Base-by-base conservation (phyloP, 345 rosid genomes). In the Populus deltoides region DNA sequence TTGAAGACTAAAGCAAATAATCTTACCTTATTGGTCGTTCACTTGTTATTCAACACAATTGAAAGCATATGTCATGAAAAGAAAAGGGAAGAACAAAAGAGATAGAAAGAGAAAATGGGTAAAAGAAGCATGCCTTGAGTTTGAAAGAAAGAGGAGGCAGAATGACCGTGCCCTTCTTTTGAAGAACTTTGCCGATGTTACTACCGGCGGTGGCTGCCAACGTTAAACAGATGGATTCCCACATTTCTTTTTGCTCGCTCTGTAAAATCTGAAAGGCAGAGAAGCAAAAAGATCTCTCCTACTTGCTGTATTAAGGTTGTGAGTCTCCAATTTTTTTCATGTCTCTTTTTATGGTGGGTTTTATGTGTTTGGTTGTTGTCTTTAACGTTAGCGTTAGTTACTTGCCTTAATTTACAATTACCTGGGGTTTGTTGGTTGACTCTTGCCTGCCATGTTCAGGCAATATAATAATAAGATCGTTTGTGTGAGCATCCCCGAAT, bases 131-230 rank as follows among this genome's bases (percentile, higher is more conserved):
- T 39, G 75, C 99, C 99, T 95, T 93, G 81, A 95, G 92, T 89
- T 93, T 96, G 87, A 96, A 91, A 71, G 99, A 96, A 78, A 93
- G 97, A 81, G 98, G 99, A 74, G 98, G 98, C 36, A 96, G 89
- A 79, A 96, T 93, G 38, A 96, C 85, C 79, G 98, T 91, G 86
- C 99, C 99, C 80, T 93, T 96, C 86, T 96, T 96, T 88, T 93
- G 99, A 4, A 93, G 91, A 82, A 93, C 97, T 73, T 93, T 92
- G 77, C 98, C 99, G 79, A 96, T 92, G 68, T 93, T 96, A 84
- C 93, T 96, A 65, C 99, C 99, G 76, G 98, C 98, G 79, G 99
- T 90, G 62, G 98, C 99, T 18, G 92, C 97, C 75, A 96, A 76
- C 71, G 99, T 96, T 65, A 93, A 84, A 76, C 89, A 88, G 76